phyloP scores from a whole-genome alignment of 129 eudicot genomes.

The sunflower (Helianthus annuus) region HanXRQr2.0-SUNRISE NC_035440.2:7818539-7819038 shows the following conservation, averaged over 20 bases:
- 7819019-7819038: too few relatives aligned
- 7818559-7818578: conserved; percentile 56
- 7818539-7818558: conserved; percentile 71
- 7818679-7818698: conserved; percentile 74
- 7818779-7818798: conserved; percentile 50
- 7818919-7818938: conserved; percentile 32
- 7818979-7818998: too few relatives aligned
- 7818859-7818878: too few relatives aligned
- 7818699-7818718: conserved; percentile 71
- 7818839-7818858: too few relatives aligned
- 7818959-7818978: not conserved
- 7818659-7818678: conserved; percentile 74
- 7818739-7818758: conserved; percentile 82
- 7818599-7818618: conserved; percentile 97
- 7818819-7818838: too few relatives aligned
- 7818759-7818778: conserved; percentile 71
- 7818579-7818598: conserved; percentile 84
- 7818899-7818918: conserved; percentile 3
- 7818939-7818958: conserved; percentile 29
- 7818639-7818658: conserved; percentile 71
- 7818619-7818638: conserved; percentile 77
- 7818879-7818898: too few relatives aligned
- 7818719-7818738: conserved; percentile 71
- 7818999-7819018: too few relatives aligned
- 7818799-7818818: too few relatives aligned